Conservation (phyloP, 805 yeast genomes). For the Tetrapisispora nanseiensis region DNA sequence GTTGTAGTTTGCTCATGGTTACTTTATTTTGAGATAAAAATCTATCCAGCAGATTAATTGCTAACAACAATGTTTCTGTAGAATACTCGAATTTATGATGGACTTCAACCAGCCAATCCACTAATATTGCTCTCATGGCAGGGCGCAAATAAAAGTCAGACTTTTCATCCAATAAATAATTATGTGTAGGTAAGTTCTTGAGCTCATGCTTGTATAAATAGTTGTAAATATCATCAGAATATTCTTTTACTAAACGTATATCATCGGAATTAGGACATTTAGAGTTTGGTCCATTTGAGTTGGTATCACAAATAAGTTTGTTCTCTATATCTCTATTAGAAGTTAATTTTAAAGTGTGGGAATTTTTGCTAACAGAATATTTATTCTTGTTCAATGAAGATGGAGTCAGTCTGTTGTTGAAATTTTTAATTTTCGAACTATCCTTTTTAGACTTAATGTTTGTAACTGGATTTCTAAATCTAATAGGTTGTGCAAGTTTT, state of each 20-base stretch:
- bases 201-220: slow-evolving; percentile 61
- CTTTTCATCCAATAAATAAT: slow-evolving; percentile 40
- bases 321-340: not conserved
- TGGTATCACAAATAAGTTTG: not conserved
- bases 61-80: slow-evolving; percentile 77
- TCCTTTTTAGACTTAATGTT: not conserved
- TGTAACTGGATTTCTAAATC: not conserved
- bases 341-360: not conserved
- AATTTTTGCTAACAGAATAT: not conserved
- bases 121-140: slow-evolving; percentile 71
- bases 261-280: not conserved
- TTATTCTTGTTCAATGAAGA: not conserved
- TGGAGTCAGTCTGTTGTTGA: not conserved
- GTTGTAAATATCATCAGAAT: slow-evolving; percentile 74
- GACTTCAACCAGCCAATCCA: slow-evolving; percentile 92
- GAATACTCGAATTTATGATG: slow-evolving; percentile 72
- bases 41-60: slow-evolving; percentile 81
- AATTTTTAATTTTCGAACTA: not conserved
- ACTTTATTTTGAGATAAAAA: slow-evolving; percentile 68
- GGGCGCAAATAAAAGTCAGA: slow-evolving; percentile 67
- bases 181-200: slow-evolving; percentile 60
- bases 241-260: slow-evolving; percentile 76
- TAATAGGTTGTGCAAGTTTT: not conserved
- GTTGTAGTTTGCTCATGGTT: slow-evolving; percentile 69
- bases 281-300: not conserved